phyloP scores from a whole-genome alignment of 176 grass and related monocot species.

The Ensete glaucum region DNA sequence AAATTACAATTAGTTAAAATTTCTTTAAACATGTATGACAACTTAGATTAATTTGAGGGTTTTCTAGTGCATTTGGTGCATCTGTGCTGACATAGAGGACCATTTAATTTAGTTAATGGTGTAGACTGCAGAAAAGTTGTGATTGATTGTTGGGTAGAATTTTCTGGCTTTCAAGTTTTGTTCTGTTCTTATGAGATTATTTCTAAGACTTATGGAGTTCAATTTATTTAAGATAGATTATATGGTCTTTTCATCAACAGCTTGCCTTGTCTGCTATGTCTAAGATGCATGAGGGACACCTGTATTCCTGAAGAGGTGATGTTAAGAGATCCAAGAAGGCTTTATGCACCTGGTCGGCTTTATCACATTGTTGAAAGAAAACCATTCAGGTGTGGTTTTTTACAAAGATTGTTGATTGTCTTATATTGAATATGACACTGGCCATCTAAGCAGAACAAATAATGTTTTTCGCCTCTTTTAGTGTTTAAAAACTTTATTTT shows the following conservation, averaged over 20 bases:
- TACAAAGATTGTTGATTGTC: background rate
- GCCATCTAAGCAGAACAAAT: background rate
- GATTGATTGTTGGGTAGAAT: background rate
- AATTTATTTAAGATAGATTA: too few species aligned
- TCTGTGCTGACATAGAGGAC: background rate
- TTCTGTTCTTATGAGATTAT: too few species aligned
- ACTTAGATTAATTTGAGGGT: background rate
- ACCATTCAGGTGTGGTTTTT: slow-evolving; percentile 45
- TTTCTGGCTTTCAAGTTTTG: too few species aligned
- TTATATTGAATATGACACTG: background rate
- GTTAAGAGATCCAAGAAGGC: slow-evolving; percentile 85
- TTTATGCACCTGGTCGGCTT: slow-evolving; percentile 81
- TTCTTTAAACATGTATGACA: background rate
- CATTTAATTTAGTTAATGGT: background rate
- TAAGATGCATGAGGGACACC: slow-evolving; percentile 81
- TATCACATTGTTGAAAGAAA: slow-evolving; percentile 93
- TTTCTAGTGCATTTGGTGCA: background rate
- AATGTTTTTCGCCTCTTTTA: background rate
- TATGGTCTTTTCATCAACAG: slow-evolving; percentile 29
- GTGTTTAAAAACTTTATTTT: background rate
- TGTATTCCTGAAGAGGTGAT: slow-evolving; percentile 74
- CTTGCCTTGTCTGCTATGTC: slow-evolving; percentile 68
- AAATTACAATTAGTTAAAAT: background rate
- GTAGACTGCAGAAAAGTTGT: background rate
- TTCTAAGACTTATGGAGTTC: too few species aligned